Base-by-base conservation (phyloP, 116 monocot genomes). In the Posidonia oceanica region DNA sequence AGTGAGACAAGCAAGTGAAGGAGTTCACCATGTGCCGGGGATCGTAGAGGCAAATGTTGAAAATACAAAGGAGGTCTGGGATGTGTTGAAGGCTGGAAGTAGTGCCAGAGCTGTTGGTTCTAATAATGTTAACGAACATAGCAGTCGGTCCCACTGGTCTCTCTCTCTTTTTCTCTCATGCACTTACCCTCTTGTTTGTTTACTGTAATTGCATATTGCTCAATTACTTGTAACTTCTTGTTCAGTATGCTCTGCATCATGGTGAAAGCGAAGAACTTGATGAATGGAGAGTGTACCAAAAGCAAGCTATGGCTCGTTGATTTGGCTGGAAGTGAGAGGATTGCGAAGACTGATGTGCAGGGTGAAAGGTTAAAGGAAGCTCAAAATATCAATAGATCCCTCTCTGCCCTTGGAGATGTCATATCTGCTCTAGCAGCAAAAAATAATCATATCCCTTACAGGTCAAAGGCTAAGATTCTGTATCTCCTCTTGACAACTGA, bases 271-370 rank as follows among this genome's bases (percentile, higher is more conserved):
- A 80, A 81, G 76, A 90, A 90, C 58, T 73, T 90, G 74, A 79
- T 90, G 80, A 87, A 56, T 69, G 87, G 94, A 36, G 90, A 87
- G 54, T 81, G 79, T 69, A 94, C 94, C 18, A 87, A 78, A 56
- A 90, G 94, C 76, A 94, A 94, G 75, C 85, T 94, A 64, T 94
- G 94, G 94, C 83, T 93, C 7, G 75, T 93, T 44, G 93, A 93
- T 64, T 74, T 93, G n/a, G 89, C 93, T 68, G 93, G 93, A 62
- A 89, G 87, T 79, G 93, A 93, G 73, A 80, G 93, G 74, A 75
- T 89, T 20, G 79, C 84, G 51, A 89, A 93, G 67, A 93, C 93
- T 52, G 93, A 89, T 81, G 89, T 74, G 52, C 86, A 86, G 75
- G 93, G 93, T 72, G 93, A 89, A 36, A 71, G 89, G 4, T 52